phyloP scores from a whole-genome alignment of 768 basidiomycete species.

The Psilocybe azurescens region DNA sequence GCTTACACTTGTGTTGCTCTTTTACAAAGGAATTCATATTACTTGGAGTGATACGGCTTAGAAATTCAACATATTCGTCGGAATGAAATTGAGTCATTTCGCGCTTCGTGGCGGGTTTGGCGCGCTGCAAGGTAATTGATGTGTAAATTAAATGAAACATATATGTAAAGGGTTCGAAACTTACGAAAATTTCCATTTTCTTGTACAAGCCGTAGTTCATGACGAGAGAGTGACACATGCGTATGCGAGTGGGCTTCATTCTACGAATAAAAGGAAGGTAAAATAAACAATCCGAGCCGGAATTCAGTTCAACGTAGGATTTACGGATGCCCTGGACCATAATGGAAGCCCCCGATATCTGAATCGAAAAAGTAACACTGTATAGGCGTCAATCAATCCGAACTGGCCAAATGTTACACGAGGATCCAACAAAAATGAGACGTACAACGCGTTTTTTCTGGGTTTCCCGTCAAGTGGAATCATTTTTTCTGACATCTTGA shows the following conservation, averaged over 20 bases:
- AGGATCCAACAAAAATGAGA: conserved; percentile 25
- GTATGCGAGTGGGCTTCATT: conserved; percentile 98
- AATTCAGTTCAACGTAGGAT: conserved; percentile 25
- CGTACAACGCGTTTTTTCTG: conserved; percentile 90
- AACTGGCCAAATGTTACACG: conserved; percentile 9
- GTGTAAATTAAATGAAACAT: conserved; percentile 7
- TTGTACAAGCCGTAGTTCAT: conserved; percentile 99
- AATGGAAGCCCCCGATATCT: conserved; percentile 99
- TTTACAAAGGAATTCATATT: conserved; percentile 94
- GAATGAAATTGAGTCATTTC: conserved; percentile 99
- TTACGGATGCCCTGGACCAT: conserved; percentile 96
- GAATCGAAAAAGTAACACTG: conserved; percentile 99
- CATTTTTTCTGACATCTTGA: conserved; percentile 54
- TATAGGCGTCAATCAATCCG: conserved; percentile 19
- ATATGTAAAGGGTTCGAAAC: conserved; percentile 39
- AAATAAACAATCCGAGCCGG: conserved; percentile 14
- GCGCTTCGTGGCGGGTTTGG: conserved; percentile 98
- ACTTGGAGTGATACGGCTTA: conserved; percentile 90
- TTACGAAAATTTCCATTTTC: conserved; percentile 99
- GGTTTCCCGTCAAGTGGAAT: conserved; percentile 67
- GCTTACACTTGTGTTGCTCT: conserved; percentile 95
- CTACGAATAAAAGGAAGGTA: conserved; percentile 45
- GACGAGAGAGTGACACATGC: conserved; percentile 99
- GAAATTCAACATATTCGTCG: conserved; percentile 98
- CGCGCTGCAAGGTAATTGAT: conserved; percentile 62